Percentiles rank a stretch among this genome's conserved stretches.
Evolutionary conservation across 2,329 filamentous ascomycete genomes (phyloP).

Genomic region (Diaporthe capsici): DNA sequence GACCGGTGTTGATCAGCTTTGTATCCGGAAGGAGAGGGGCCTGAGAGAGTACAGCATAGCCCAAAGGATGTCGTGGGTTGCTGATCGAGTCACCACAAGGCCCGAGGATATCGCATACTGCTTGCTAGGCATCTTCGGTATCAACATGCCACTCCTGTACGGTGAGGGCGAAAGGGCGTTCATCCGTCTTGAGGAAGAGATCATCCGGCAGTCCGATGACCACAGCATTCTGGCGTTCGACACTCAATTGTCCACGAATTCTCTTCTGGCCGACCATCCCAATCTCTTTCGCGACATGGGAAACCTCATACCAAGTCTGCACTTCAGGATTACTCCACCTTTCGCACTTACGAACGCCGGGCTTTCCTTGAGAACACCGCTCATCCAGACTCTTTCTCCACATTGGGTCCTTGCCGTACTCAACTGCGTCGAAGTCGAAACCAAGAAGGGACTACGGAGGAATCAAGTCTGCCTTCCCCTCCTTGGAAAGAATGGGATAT

Average conservation of each 20-base stretch:
- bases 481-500: conserved; percentile 42
- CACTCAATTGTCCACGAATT: conserved; percentile 38
- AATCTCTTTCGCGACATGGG: conserved; percentile 37
- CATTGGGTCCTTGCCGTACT: conserved; percentile 62
- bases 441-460: conserved; percentile 60
- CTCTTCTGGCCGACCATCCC: conserved; percentile 45
- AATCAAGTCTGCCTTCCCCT: conserved; percentile 63
- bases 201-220: conserved; percentile 38
- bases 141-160: conserved; percentile 50
- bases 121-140: conserved; percentile 47
- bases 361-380: conserved; percentile 43
- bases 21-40: conserved; percentile 14
- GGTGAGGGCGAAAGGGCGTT: conserved; percentile 48
- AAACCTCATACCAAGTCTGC: conserved; percentile 37
- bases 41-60: conserved; percentile 41
- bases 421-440: conserved; percentile 59
- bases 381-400: conserved; percentile 44
- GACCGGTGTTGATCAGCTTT: conserved; percentile 22
- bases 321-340: conserved; percentile 38
- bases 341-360: conserved; percentile 46
- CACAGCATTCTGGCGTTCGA: conserved; percentile 43
- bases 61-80: conserved; percentile 48
- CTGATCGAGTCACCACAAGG: conserved; percentile 43
- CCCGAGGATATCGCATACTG: conserved; percentile 48
- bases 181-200: conserved; percentile 47